Conservation (phyloP, 305 asterid species). For the Caryopteris hybrid region DNA sequence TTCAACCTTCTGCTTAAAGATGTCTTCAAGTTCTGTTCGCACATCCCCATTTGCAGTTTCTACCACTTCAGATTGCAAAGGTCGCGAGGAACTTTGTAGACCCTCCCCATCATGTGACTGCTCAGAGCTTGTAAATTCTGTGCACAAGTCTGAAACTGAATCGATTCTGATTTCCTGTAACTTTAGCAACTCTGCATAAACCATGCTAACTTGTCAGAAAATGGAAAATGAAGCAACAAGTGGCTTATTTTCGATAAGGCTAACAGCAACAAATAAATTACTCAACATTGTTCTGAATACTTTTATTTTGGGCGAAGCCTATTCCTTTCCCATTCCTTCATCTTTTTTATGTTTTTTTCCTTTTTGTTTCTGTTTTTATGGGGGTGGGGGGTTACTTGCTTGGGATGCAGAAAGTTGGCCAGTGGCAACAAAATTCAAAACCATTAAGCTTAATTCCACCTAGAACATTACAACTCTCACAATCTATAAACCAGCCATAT, state of each 20-base stretch:
- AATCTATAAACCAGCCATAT: background rate
- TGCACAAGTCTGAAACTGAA: conserved; percentile 23
- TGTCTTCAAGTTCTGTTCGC: conserved; percentile 43
- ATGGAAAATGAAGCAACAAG: background rate
- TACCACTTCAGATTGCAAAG: conserved; percentile 32
- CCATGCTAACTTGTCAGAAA: conserved; percentile 12
- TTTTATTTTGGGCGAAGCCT: background rate
- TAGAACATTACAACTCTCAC: background rate
- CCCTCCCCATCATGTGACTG: conserved; percentile 23
- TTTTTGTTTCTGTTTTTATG: too few relatives aligned
- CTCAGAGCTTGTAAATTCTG: conserved; percentile 23
- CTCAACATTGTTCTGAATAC: background rate
- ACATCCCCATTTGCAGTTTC: conserved; percentile 21
- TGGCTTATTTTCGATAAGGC: background rate
- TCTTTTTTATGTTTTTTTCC: too few relatives aligned
- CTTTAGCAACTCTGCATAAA: conserved; percentile 58
- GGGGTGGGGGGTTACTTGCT: too few relatives aligned
- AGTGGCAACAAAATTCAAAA: too few relatives aligned
- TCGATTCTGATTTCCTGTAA: conserved; percentile 50
- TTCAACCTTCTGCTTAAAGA: conserved; percentile 59
- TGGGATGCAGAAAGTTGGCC: too few relatives aligned
- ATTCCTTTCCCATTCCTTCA: background rate
- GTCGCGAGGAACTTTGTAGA: conserved; percentile 14
- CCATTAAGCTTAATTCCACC: background rate
- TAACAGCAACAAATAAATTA: background rate